Evolutionary conservation across 1,284 basidiomycete species (phyloP).

Genomic region (Pseudozyma sp.): DNA sequence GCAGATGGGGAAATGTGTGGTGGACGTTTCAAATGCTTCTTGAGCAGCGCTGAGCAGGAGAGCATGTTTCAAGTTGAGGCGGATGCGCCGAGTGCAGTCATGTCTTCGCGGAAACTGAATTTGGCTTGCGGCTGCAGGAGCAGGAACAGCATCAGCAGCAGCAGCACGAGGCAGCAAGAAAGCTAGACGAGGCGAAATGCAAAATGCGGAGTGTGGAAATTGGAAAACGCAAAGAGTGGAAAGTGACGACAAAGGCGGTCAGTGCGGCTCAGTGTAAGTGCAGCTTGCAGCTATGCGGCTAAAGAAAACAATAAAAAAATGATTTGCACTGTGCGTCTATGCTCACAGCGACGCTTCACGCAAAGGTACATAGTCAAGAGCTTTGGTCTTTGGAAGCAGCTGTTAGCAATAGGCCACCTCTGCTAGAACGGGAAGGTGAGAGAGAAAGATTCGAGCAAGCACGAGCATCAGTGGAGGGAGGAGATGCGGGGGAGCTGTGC

Average conservation of each 20-base stretch:
- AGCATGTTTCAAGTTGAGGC: not conserved
- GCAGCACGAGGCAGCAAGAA: constrained; percentile 2
- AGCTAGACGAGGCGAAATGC: not conserved
- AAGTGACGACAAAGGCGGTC: constrained; percentile 3
- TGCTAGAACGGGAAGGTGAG: too few species aligned
- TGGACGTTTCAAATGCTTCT: not conserved
- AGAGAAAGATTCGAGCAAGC: too few species aligned
- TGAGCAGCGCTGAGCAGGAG: not conserved
- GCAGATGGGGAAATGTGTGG: constrained; percentile 1
- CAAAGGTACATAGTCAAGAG: too few species aligned
- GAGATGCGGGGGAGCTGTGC: too few species aligned
- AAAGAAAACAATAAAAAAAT: not conserved
- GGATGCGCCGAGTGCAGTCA: not conserved
- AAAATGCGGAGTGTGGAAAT: constrained; percentile 15
- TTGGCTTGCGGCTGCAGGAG: not conserved
- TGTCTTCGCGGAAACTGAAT: too few species aligned
- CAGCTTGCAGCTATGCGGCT: too few species aligned
- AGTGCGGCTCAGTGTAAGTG: constrained; percentile 15
- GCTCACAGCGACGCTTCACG: not conserved
- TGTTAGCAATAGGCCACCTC: too few species aligned
- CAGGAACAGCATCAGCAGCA: not conserved
- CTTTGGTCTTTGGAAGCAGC: too few species aligned
- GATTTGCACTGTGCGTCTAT: constrained; percentile 24
- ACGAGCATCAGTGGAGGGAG: too few species aligned
- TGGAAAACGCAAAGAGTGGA: not conserved